phyloP scores from a whole-genome alignment of 78 protist species.

The Planoprotostelium fungivorum region DNA sequence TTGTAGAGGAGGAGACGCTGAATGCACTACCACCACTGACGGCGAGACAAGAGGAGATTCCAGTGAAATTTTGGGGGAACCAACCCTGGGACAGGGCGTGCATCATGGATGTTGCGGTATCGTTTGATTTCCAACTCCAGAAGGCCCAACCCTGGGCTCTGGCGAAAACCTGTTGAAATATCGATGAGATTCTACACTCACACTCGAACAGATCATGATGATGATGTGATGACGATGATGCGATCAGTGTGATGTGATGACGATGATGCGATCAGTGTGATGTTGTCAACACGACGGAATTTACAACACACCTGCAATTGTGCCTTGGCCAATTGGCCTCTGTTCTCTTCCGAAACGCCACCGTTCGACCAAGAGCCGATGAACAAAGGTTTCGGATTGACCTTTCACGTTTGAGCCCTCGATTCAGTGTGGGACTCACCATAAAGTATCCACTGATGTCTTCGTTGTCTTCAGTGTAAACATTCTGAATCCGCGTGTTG shows the following conservation, averaged over 20 bases:
- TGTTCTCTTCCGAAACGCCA: background rate
- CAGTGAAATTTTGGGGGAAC: background rate
- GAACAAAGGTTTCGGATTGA: background rate
- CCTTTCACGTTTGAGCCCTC: too few species aligned
- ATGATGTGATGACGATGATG: too few species aligned
- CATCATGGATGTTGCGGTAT: background rate
- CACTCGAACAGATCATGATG: too few species aligned
- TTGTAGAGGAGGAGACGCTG: background rate
- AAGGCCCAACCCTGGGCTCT: background rate
- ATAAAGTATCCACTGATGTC: background rate
- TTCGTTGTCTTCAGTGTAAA: background rate
- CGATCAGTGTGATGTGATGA: background rate
- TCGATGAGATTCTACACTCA: too few species aligned
- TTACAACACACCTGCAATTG: background rate
- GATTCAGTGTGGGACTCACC: too few species aligned
- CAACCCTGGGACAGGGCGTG: background rate
- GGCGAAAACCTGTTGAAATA: background rate
- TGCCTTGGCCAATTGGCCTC: background rate
- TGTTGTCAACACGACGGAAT: background rate
- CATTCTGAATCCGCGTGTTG: background rate
- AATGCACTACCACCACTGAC: background rate
- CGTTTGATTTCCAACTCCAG: background rate
- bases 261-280: background rate
- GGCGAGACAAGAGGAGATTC: background rate
- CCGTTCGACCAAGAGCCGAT: background rate